A percentile compares a stretch with the other conserved stretches of the same genome.
Evolutionary conservation across 441 rosid genomes (phyloP).

Genomic region (Syzygium malaccense): DNA sequence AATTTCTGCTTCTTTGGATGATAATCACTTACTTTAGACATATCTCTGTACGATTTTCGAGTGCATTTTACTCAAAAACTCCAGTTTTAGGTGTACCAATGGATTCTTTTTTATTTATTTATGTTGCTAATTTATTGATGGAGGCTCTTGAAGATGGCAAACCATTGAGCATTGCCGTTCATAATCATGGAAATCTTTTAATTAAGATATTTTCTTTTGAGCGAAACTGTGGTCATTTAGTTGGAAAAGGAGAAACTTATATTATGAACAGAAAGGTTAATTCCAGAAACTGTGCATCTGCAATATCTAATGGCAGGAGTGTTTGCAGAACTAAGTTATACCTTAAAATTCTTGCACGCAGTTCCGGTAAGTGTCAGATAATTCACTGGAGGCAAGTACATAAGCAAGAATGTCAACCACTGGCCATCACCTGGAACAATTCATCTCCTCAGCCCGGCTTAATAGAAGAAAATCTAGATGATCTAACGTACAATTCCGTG

Average conservation of each 20-base stretch:
- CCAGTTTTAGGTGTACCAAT: not conserved
- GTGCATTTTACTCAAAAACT: not conserved
- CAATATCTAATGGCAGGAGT: not conserved
- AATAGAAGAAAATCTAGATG: constrained; percentile 27
- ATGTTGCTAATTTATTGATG: not conserved
- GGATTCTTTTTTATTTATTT: not conserved
- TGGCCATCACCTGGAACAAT: constrained; percentile 30
- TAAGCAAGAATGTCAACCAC: constrained; percentile 53
- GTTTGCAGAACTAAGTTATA: not conserved
- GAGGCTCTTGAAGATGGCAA: not conserved
- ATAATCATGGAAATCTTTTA: not conserved
- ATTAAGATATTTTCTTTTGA: not conserved
- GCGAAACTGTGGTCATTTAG: not conserved
- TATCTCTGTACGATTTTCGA: not conserved
- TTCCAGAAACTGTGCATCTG: not conserved
- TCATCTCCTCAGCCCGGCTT: constrained; percentile 28
- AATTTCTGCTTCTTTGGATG: not conserved
- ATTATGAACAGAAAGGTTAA: not conserved
- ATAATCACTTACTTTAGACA: not conserved
- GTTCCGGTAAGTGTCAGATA: constrained; percentile 89
- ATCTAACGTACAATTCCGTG: constrained; percentile 14
- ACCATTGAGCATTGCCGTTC: not conserved
- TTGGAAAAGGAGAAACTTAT: not conserved
- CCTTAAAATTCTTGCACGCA: constrained; percentile 21
- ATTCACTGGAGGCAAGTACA: constrained; percentile 87